Conservation (phyloP, 768 basidiomycete species). For the Kwoniella sp. region DNA sequence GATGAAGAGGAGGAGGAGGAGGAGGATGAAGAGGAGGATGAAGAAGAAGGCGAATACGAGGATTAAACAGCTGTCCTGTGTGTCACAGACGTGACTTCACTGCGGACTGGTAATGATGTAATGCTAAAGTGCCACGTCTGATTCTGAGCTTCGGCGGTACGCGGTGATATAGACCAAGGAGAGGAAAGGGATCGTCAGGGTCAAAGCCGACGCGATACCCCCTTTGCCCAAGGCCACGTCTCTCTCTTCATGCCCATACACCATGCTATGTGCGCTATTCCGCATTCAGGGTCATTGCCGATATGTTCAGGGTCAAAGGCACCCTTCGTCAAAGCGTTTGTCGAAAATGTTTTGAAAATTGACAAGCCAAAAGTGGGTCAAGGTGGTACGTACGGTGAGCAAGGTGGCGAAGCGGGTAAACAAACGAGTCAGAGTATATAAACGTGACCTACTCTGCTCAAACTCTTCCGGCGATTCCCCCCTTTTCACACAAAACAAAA, state of each 20-base stretch:
- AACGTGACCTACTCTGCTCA: neutral
- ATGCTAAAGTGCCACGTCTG: constrained; percentile 10
- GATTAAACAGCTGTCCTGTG: constrained; percentile 16
- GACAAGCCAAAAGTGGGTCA: neutral
- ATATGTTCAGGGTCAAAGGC: constrained; percentile 1
- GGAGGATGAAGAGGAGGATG: constrained; percentile 38
- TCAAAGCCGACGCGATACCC: neutral
- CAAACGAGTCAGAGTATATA: constrained; percentile 15
- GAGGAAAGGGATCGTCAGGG: neutral
- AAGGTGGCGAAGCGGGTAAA: constrained; percentile 13
- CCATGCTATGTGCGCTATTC: neutral
- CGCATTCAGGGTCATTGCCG: constrained; percentile 9
- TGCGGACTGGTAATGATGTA: neutral
- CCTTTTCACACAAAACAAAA: constrained; percentile 8
- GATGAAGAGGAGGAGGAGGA: constrained; percentile 38
- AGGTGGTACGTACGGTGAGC: neutral
- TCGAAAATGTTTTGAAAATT: neutral
- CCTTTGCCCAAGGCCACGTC: neutral
- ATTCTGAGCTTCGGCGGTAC: neutral
- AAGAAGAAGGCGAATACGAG: constrained; percentile 42
- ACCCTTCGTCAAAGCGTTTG: constrained; percentile 1
- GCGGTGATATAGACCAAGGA: constrained; percentile 9
- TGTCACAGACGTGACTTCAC: neutral
- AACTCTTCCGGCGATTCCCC: constrained; percentile 15
- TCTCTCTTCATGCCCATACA: too few relatives aligned